Evolutionary conservation across 345 rosid genomes (phyloP).

Genomic region (Microthlaspi erraticum): DNA sequence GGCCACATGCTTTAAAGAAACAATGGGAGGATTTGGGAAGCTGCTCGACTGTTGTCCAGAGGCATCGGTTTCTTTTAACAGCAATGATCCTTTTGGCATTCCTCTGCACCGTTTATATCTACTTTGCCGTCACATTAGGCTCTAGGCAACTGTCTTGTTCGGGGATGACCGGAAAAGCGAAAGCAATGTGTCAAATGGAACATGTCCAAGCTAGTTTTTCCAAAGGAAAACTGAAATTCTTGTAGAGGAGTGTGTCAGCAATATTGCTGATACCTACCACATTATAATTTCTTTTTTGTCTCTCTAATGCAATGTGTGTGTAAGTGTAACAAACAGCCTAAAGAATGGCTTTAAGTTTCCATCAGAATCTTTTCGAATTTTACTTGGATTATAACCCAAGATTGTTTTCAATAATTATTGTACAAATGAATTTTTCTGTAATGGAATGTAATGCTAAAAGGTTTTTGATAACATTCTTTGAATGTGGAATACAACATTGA

Average conservation of each 20-base stretch:
- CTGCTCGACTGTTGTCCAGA: constrained; percentile 67
- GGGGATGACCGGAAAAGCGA: constrained; percentile 62
- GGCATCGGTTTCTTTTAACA: constrained; percentile 89
- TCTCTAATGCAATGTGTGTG: constrained; percentile 15
- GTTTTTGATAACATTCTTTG: constrained; percentile 5
- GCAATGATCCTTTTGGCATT: constrained; percentile 74
- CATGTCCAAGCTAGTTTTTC: constrained; percentile 53
- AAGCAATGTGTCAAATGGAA: constrained; percentile 62
- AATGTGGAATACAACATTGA: not conserved
- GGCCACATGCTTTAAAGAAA: constrained; percentile 69
- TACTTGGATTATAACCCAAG: constrained; percentile 15
- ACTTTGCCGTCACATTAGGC: constrained; percentile 92
- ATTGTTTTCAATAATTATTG: constrained; percentile 17
- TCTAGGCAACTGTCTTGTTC: constrained; percentile 60
- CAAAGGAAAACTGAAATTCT: constrained; percentile 65
- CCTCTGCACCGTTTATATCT: constrained; percentile 89
- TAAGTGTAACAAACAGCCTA: constrained; percentile 26
- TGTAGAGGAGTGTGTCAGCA: constrained; percentile 9
- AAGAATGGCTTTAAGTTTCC: constrained; percentile 13
- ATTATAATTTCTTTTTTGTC: constrained; percentile 10
- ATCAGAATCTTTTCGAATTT: constrained; percentile 16
- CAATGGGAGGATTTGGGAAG: constrained; percentile 81
- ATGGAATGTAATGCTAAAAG: constrained; percentile 27
- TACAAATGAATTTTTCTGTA: constrained; percentile 28
- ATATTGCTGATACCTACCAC: constrained; percentile 23